A percentile compares a stretch with the other conserved stretches of the same genome.
phyloP scores from a whole-genome alignment of 169 alveolate species.

The Eimeria sp. region DNA sequence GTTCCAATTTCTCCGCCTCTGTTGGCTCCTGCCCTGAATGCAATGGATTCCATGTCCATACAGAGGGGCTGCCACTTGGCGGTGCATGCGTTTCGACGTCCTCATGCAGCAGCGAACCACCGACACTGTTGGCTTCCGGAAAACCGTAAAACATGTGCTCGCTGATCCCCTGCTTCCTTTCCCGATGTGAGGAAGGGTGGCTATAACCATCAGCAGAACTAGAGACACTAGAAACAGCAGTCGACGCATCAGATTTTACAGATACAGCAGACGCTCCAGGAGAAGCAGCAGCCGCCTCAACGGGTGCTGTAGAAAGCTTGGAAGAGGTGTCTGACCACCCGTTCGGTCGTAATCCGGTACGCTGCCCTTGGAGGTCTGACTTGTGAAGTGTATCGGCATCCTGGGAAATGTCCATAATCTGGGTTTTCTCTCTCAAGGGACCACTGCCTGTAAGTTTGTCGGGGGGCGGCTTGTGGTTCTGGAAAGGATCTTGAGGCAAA shows the following conservation, averaged over 20 bases:
- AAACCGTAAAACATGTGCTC: background rate
- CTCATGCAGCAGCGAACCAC: background rate
- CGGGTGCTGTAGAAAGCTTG: background rate
- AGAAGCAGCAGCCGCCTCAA: background rate
- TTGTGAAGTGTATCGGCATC: background rate
- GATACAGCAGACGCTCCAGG: background rate
- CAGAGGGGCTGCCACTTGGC: background rate
- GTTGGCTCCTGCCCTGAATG: background rate
- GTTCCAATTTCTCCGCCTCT: conserved; percentile 37
- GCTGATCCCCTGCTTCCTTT: conserved; percentile 1
- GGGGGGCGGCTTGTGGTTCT: background rate
- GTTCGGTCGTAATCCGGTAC: background rate
- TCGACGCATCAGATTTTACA: background rate
- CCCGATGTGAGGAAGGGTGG: background rate
- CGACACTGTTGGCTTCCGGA: background rate
- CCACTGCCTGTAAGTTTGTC: background rate
- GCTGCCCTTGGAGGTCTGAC: background rate
- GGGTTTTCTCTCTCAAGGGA: background rate
- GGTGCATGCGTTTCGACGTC: background rate
- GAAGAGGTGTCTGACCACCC: background rate
- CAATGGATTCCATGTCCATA: conserved; percentile 46
- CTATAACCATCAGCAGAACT: background rate
- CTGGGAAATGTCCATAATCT: background rate
- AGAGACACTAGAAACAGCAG: background rate
- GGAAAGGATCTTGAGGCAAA: background rate